Conservation (phyloP, 139 green algal species). For the Trebouxia sp. region DNA sequence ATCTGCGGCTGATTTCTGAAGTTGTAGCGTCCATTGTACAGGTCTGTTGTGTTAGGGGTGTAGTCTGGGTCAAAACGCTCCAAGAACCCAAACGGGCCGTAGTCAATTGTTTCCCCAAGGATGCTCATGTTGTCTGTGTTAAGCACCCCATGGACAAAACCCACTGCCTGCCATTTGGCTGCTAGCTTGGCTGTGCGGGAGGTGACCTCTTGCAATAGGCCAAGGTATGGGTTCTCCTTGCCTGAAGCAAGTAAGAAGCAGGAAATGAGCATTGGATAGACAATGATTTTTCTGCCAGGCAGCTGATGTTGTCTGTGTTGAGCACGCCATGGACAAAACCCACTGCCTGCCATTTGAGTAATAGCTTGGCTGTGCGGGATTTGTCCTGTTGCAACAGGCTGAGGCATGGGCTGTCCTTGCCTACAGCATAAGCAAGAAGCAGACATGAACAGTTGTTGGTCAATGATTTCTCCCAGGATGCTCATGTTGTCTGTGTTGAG, state of each 20-base stretch:
- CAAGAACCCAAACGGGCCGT: slow-evolving; percentile 79
- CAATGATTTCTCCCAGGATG: slow-evolving; percentile 79
- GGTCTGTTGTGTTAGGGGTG: slow-evolving; percentile 90
- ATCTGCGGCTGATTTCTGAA: slow-evolving; percentile 59
- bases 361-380: no score
- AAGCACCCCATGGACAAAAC: slow-evolving; percentile 91
- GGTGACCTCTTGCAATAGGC: slow-evolving; percentile 65
- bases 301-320: slow-evolving; percentile 98
- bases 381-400: no score
- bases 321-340: slow-evolving; percentile 92
- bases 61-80: slow-evolving; percentile 91
- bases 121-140: slow-evolving; percentile 99
- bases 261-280: no score
- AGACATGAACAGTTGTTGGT: no score
- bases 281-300: no score
- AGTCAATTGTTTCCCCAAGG: slow-evolving; percentile 78
- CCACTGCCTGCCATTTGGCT: slow-evolving; percentile 83
- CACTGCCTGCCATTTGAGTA: no score
- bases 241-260: no score
- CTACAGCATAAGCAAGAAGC: no score
- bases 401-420: no score
- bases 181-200: slow-evolving; percentile 78
- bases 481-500: slow-evolving; percentile 99
- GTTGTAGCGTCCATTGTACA: slow-evolving; percentile 42
- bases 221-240: slow-evolving; percentile 51